These are phyloP conservation scores for Colletotrichum euphorbiae DNA, from an alignment of 2,329 filamentous ascomycete genomes.

Conservation along the genomic window DNA sequence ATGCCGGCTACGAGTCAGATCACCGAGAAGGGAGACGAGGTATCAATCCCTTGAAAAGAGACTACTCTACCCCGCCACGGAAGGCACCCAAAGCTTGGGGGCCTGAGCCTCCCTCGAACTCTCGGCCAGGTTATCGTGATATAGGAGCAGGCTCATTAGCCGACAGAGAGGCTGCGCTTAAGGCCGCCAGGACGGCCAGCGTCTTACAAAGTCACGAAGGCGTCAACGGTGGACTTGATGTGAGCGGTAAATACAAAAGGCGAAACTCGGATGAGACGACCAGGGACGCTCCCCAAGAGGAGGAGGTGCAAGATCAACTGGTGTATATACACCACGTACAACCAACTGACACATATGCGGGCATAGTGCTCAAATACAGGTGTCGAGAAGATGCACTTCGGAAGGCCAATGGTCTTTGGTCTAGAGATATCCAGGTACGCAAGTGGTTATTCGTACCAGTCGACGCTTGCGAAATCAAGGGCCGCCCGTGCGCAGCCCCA, in stretches of 20 bases:
- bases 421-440: conserved; percentile 88
- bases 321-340: conserved; percentile 92
- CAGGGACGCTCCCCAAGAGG: conserved; percentile 55
- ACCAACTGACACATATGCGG: conserved; percentile 87
- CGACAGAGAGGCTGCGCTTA: conserved; percentile 66
- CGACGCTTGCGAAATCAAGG: conserved; percentile 87
- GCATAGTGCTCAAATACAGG: conserved; percentile 89
- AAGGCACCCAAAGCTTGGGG: conserved; percentile 59
- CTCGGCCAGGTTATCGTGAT: conserved; percentile 56
- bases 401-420: conserved; percentile 94
- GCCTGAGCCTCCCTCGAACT: conserved; percentile 57
- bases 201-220: conserved; percentile 71
- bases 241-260: conserved; percentile 69
- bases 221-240: conserved; percentile 68
- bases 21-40: conserved; percentile 28
- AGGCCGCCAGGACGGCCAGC: conserved; percentile 67
- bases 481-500: conserved; percentile 72
- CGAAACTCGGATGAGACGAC: conserved; percentile 75
- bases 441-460: conserved; percentile 87
- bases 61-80: conserved; percentile 36
- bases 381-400: conserved; percentile 86
- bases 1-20: conserved; percentile 38
- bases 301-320: conserved; percentile 78
- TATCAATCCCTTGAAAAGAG: conserved; percentile 31
- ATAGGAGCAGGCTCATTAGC: conserved; percentile 66